These are phyloP conservation scores for Peronosclerospora sorghi DNA, from an alignment of 352 stramenopile genomes.

Conservation along the genomic window DNA sequence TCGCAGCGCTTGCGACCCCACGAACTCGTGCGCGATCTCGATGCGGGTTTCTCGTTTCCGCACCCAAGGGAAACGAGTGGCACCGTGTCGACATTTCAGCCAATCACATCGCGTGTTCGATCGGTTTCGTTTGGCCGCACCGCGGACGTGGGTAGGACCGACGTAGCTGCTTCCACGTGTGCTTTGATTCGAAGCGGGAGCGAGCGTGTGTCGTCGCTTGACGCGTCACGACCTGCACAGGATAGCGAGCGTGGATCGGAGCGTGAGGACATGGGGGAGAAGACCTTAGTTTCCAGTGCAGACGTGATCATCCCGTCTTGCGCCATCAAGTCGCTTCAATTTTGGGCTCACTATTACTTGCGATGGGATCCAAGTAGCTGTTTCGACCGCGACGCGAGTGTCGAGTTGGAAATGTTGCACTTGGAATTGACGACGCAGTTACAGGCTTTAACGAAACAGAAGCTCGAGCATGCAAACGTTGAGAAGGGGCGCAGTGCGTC, in stretches of 20 bases:
- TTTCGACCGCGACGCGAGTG: conserved; percentile 43
- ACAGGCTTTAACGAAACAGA: conserved; percentile 17
- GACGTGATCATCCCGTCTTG: conserved; percentile 62
- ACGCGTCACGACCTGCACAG: too few relatives aligned
- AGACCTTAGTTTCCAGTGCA: conserved; percentile 23
- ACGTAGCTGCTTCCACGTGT: too few relatives aligned
- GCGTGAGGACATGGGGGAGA: conserved; percentile 27
- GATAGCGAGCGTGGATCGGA: too few relatives aligned
- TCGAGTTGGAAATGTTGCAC: conserved; percentile 47
- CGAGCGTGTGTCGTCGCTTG: too few relatives aligned
- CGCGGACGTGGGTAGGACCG: conserved; percentile 4
- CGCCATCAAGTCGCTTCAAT: conserved; percentile 53
- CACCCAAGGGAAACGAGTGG: too few relatives aligned
- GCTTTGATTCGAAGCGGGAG: too few relatives aligned
- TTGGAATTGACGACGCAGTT: conserved; percentile 34
- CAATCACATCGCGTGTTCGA: conserved; percentile 11
- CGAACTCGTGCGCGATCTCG: conserved; percentile 45
- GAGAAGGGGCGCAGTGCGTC: too few relatives aligned
- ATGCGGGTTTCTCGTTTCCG: conserved; percentile 45
- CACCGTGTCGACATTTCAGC: too few relatives aligned
- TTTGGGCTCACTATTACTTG: conserved; percentile 76
- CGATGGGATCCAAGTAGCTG: conserved; percentile 56
- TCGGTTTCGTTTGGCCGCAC: conserved; percentile 8
- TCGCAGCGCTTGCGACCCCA: too few relatives aligned
- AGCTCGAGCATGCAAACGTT: too few relatives aligned